A percentile compares a stretch with the other conserved stretches of the same genome.
phyloP scores from a whole-genome alignment of 139 green algal genomes.

The Micractinium sp. region DNA sequence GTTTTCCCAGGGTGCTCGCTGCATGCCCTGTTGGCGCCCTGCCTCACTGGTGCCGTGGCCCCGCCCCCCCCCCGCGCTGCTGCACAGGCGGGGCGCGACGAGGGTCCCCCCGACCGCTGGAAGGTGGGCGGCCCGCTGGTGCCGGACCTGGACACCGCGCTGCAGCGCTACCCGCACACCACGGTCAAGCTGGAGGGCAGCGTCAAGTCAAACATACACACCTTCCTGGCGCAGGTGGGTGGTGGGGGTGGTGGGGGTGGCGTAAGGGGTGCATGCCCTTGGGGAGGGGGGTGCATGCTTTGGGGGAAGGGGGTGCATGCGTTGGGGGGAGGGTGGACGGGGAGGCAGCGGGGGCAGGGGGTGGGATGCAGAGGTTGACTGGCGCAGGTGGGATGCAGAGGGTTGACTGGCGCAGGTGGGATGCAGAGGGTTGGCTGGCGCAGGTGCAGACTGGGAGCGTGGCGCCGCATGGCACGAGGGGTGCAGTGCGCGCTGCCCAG shows the following conservation, averaged over 20 bases:
- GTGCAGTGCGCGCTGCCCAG: no score
- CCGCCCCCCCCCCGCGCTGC: no score
- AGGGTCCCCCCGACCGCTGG: conserved; percentile 32
- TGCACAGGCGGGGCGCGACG: conserved; percentile 1
- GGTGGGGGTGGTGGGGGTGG: not conserved
- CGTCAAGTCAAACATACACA: conserved; percentile 34
- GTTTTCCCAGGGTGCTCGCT: not conserved
- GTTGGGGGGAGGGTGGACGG: not conserved
- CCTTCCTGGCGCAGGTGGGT: conserved; percentile 19
- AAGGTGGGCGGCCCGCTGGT: conserved; percentile 41
- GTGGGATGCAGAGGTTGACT: no score
- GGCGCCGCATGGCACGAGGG: no score
- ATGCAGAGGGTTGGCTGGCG: no score
- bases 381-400: no score
- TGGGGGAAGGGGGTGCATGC: not conserved
- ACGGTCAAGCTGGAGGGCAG: conserved; percentile 47
- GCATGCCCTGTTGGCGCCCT: not conserved
- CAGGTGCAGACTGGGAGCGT: no score
- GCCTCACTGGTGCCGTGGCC: no score
- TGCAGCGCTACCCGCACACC: conserved; percentile 26
- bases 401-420: no score
- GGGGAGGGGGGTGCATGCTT: not conserved
- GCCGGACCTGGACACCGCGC: conserved; percentile 37
- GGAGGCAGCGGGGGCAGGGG: no score
- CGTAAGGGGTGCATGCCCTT: not conserved